A percentile compares a stretch with the other conserved stretches of the same genome.
Evolutionary conservation across 331 rosid genomes (phyloP).

Genomic region (Malus hybrid): DNA sequence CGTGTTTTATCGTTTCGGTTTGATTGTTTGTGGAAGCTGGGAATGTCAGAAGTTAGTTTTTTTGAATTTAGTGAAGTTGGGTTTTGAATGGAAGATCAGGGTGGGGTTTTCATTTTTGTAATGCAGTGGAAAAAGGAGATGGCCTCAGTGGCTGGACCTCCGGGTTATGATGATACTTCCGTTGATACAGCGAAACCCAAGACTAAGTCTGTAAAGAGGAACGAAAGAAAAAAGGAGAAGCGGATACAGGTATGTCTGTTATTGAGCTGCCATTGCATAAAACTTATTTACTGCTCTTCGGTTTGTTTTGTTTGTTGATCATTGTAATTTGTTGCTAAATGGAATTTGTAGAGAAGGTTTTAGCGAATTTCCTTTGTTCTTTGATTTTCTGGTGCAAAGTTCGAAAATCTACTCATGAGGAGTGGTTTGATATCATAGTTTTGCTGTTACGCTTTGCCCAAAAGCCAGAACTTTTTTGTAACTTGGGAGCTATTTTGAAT

Average conservation of each 20-base stretch:
- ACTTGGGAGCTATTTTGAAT: background rate
- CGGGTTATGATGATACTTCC: slow-evolving; percentile 42
- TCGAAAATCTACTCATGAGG: background rate
- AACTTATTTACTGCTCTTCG: background rate
- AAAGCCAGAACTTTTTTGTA: background rate
- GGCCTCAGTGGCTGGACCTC: slow-evolving; percentile 78
- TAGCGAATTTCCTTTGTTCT: background rate
- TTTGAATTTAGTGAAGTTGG: background rate
- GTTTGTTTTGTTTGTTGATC: background rate
- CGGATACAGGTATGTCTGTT: slow-evolving; percentile 55
- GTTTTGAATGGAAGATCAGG: background rate
- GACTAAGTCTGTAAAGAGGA: slow-evolving; percentile 77
- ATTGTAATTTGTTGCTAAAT: background rate
- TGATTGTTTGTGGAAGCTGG: background rate
- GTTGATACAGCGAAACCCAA: slow-evolving; percentile 54
- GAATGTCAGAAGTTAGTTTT: background rate
- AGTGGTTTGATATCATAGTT: background rate
- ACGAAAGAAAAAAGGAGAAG: slow-evolving; percentile 88
- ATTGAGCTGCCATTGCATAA: background rate
- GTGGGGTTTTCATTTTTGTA: background rate
- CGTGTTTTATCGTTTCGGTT: background rate
- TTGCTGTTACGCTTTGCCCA: background rate
- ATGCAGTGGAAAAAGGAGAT: slow-evolving; percentile 76
- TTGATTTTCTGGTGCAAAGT: background rate
- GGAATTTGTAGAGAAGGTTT: background rate